A percentile compares a stretch with the other conserved stretches of the same genome.
Conservation (phyloP, 306 rosid species). For the Ziziphus jujuba region DNA sequence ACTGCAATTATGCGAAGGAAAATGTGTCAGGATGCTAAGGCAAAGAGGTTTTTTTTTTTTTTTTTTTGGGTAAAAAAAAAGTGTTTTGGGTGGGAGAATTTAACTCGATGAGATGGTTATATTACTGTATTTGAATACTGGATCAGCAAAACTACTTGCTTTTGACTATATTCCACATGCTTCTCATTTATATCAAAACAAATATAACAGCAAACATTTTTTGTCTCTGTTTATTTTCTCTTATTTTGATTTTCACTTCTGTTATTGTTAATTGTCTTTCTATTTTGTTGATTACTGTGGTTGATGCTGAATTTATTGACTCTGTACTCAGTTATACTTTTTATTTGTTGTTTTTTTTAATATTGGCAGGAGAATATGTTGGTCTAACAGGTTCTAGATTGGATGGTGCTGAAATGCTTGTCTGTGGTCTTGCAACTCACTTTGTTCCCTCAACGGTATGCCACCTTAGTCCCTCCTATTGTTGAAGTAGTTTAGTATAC, state of each 20-base stretch:
- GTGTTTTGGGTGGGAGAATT: too few relatives aligned
- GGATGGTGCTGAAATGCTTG: slow-evolving; percentile 98
- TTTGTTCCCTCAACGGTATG: slow-evolving; percentile 72
- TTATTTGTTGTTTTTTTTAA: slow-evolving; percentile 20
- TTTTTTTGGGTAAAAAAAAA: too few relatives aligned
- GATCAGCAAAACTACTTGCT: too few relatives aligned
- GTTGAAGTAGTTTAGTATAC: background rate
- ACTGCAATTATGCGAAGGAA: background rate
- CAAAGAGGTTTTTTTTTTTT: too few relatives aligned
- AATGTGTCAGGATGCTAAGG: background rate
- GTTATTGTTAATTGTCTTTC: background rate
- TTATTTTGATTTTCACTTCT: slow-evolving; percentile 9
- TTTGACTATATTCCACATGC: too few relatives aligned
- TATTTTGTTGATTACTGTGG: background rate
- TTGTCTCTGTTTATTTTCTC: background rate
- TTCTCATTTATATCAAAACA: too few relatives aligned
- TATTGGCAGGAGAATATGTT: slow-evolving; percentile 86
- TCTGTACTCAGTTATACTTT: background rate
- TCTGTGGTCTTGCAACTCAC: slow-evolving; percentile 95
- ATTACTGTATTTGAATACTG: too few relatives aligned
- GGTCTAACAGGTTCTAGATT: slow-evolving; percentile 89
- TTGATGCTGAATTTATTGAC: slow-evolving; percentile 1
- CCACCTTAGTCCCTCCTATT: slow-evolving; percentile 14
- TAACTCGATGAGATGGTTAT: too few relatives aligned
- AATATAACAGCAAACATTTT: background rate